Evolutionary conservation across 768 basidiomycete genomes (phyloP), one percentile per base, ranked within the genome.

Genomic region (Amanita polypyramis): DNA sequence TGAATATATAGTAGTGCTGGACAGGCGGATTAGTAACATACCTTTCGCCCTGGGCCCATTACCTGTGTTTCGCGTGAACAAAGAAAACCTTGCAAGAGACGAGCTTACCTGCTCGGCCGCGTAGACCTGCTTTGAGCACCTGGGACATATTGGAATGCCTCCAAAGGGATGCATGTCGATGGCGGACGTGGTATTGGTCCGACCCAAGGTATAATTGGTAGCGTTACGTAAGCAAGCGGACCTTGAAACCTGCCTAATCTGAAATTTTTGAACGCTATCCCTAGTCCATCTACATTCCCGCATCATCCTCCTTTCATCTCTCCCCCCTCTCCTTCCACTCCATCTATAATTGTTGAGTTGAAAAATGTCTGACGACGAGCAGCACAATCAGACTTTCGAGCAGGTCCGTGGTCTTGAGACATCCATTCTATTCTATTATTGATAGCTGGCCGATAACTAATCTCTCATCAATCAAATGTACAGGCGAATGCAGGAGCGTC

Each of bases 31-130:
- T n/a, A 52, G 35, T 32, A 40, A 54, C 76, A 57, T 59, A 89
- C 91, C 78, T 85, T 91, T 60, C 91, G 77, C 19, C 85, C 91
- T 45, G 91, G 91, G 15, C 91, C 91, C 71, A 93, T 79, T 25
- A 77, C 77, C 85, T 89, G 55, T 49, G 48, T 32, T 44, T 45
- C 52, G 51, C 56, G 40, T 43, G 25, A 43, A 17, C 30, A 27
- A 19, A 32, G 1, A 36, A 41, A 25, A 25, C 27, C 15, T 15
- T 36, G 29, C 45, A 37, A 11, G 23, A 29, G 9, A 19, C 4
- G 11, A 1, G 62, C 71, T 53, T 51, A 82, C 86, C 76, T 93
- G 88, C 62, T 94, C 90, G 44, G 89, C 90, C 51, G 84, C 85
- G 65, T 94, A 94, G 27, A 93, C 91, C 0, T 75, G 62, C 63